A percentile compares a stretch with the other conserved stretches of the same genome.
Evolutionary conservation across 306 rosid species (phyloP).

Genomic region (Hylodesmum podocarpum): DNA sequence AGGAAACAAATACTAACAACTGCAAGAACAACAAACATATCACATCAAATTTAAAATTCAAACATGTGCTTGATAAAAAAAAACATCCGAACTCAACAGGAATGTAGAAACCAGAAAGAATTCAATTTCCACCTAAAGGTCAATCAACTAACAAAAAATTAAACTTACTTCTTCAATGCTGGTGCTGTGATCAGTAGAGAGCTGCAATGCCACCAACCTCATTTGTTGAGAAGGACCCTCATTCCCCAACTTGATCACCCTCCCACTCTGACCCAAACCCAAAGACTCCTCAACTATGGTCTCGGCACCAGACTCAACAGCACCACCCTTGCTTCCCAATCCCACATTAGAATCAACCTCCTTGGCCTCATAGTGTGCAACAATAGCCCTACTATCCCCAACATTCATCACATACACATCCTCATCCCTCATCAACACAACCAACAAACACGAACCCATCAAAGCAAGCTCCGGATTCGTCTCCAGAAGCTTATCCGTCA

Average conservation of each 20-base stretch:
- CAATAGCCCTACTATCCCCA: slow-evolving; percentile 95
- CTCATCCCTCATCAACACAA: slow-evolving; percentile 86
- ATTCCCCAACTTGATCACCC: slow-evolving; percentile 32
- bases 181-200: slow-evolving; percentile 94
- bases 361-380: slow-evolving; percentile 72
- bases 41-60: no score
- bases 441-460: slow-evolving; percentile 91
- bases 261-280: slow-evolving; percentile 45
- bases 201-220: slow-evolving; percentile 80
- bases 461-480: slow-evolving; percentile 86
- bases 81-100: no score
- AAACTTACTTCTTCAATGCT: slow-evolving; percentile 80
- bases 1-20: background rate
- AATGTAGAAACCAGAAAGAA: no score
- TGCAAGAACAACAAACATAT: background rate
- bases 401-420: slow-evolving; percentile 96
- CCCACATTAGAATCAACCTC: slow-evolving; percentile 46
- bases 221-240: slow-evolving; percentile 45
- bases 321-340: slow-evolving; percentile 35
- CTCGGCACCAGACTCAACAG: slow-evolving; percentile 43
- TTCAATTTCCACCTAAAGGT: no score
- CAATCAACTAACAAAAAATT: no score
- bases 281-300: slow-evolving; percentile 64
- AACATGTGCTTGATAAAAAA: no score
- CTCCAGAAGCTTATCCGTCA: slow-evolving; percentile 80